phyloP scores from a whole-genome alignment of 306 rosid species.

The Prunus persica region Prunus_persica_NCBIv2 NC_034015.1:10489001-10489500 shows the following conservation, averaged over 20 bases:
- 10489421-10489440: background rate
- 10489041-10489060: slow-evolving; percentile 21
- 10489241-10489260: background rate
- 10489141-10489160: background rate
- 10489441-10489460: background rate
- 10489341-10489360: background rate
- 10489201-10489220: background rate
- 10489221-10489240: background rate
- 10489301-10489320: slow-evolving; percentile 24
- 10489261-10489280: too few species aligned
- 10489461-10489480: too few species aligned
- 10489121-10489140: slow-evolving; percentile 19
- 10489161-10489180: background rate
- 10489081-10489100: slow-evolving; percentile 11
- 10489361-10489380: background rate
- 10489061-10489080: background rate
- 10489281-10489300: slow-evolving; percentile 10
- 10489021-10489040: slow-evolving; percentile 75
- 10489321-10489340: slow-evolving; percentile 19
- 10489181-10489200: too few species aligned
- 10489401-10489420: background rate
- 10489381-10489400: background rate
- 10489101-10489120: slow-evolving; percentile 1
- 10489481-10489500: too few species aligned
- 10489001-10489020: slow-evolving; percentile 59